Evolutionary conservation across 352 stramenopile genomes (phyloP), one percentile per base, ranked within the genome.

Genomic region (Pythium rishiriense): DNA sequence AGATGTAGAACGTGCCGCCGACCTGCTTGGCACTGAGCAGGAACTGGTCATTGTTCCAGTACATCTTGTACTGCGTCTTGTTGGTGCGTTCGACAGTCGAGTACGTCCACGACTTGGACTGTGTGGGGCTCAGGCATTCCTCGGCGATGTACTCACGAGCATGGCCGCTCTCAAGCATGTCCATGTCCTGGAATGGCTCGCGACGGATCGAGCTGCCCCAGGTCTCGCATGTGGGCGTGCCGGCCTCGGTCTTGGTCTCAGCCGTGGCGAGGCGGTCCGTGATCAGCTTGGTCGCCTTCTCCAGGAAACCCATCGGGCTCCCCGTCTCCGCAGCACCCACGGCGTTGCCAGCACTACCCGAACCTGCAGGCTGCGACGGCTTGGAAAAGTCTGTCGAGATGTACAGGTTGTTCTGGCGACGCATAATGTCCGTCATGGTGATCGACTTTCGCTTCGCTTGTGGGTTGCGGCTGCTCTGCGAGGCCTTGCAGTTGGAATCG

Each of bases 11-110:
- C 19, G 77, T 89, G 33, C 82, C 82, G 29, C 81, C 83, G n/a
- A 91, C 68, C 45, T 94, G 83, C 70, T 91, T 92, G 61, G 85
- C 85, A 26, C 85, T 94, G 42, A 93, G 73, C 45, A 94, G 64
- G 66, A 94, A 94, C 62, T 90, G 78, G 61, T 94, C 85, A 55
- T 88, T 90, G 70, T 93, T 89, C 82, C 79, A 93, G 59, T 85
- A 92, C 83, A 93, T 93, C 70, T 86, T 90, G 79, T 90, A 94
- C 71, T 94, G 80, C 33, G 81, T 90, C 74, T 94, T 94, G 82
- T 91, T 90, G 57, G 71, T 79, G 42, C 85, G 83, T 54, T 93
- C 81, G 5, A 94, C 82, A 0, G 78, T 90, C 50, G 75, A 89
- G 61, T 91, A 93, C 35, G 83, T 91, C 83, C 83, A 94, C 24